Evolutionary conservation across 1,284 basidiomycete genomes (phyloP).

Genomic region (Sanghuangporus sanghuang): DNA sequence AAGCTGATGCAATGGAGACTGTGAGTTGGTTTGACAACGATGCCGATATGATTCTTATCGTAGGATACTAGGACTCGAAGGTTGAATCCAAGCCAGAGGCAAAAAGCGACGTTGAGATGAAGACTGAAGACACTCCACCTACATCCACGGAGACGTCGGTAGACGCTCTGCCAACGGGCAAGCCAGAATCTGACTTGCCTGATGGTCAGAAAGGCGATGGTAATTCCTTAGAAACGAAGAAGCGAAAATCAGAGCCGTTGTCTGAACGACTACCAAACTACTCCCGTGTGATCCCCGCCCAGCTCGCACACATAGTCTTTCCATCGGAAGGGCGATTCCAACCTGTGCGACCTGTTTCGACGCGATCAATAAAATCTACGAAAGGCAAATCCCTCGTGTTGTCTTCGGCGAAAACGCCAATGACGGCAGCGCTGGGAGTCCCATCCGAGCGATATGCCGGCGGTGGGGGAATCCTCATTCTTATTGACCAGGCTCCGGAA

Average conservation of each 20-base stretch:
- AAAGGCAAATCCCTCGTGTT: constrained; percentile 34
- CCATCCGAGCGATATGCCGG: constrained; percentile 60
- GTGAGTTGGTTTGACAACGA: constrained; percentile 40
- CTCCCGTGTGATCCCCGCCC: constrained; percentile 88
- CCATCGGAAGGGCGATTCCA: constrained; percentile 76
- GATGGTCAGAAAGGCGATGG: constrained; percentile 32
- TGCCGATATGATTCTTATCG: neutral
- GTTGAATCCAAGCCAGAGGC: constrained; percentile 51
- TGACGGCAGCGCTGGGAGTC: constrained; percentile 26
- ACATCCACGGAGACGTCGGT: constrained; percentile 35
- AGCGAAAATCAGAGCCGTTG: constrained; percentile 68
- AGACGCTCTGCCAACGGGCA: constrained; percentile 53
- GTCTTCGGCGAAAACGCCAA: constrained; percentile 24
- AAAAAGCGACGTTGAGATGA: constrained; percentile 69
- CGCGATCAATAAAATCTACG: constrained; percentile 29
- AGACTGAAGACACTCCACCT: constrained; percentile 45
- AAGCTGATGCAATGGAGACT: constrained; percentile 72
- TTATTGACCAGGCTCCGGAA: constrained; percentile 63
- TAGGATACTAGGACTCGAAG: constrained; percentile 55
- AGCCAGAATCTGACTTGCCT: constrained; percentile 39
- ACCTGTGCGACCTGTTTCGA: constrained; percentile 83
- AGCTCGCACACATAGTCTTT: constrained; percentile 83
- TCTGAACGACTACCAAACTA: constrained; percentile 84
- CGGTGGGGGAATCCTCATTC: constrained; percentile 80
- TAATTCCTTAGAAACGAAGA: constrained; percentile 30